phyloP scores from a whole-genome alignment of 768 basidiomycete genomes.

The Tubosaeta sp. region DNA sequence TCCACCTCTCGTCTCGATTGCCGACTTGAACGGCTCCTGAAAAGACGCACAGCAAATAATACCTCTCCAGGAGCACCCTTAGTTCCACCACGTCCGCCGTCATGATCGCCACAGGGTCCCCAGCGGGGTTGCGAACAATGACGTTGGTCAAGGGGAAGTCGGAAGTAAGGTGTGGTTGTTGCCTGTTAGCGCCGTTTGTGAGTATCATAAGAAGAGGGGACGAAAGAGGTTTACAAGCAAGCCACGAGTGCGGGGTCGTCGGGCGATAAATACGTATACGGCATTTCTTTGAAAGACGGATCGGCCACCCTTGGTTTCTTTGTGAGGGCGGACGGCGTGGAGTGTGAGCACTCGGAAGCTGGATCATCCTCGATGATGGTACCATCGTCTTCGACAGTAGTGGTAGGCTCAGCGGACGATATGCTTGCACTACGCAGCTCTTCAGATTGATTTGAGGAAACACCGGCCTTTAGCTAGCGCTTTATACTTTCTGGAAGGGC shows the following conservation, averaged over 20 bases:
- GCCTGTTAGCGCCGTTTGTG: constrained; percentile 37
- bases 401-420: constrained; percentile 1
- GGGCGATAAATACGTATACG: constrained; percentile 75
- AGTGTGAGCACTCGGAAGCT: not conserved
- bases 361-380: constrained; percentile 2
- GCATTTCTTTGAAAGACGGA: constrained; percentile 78
- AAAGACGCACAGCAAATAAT: constrained; percentile 72
- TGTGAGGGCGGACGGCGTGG: not conserved
- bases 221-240: constrained; percentile 65
- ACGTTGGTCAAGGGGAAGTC: constrained; percentile 73
- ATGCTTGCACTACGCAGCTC: constrained; percentile 2
- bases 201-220: not conserved
- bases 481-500: constrained; percentile 48
- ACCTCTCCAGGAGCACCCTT: constrained; percentile 63
- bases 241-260: constrained; percentile 64
- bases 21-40: constrained; percentile 50
- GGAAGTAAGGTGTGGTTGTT: constrained; percentile 63
- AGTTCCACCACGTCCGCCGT: constrained; percentile 53
- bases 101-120: constrained; percentile 62
- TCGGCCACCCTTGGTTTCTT: constrained; percentile 20
- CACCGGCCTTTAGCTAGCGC: constrained; percentile 36
- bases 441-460: constrained; percentile 3
- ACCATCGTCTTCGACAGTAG: constrained; percentile 4
- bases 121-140: constrained; percentile 82
- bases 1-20: constrained; percentile 52